phyloP scores from a whole-genome alignment of 2,329 filamentous ascomycete species.

The Aspergillus thermomutatus region DNA sequence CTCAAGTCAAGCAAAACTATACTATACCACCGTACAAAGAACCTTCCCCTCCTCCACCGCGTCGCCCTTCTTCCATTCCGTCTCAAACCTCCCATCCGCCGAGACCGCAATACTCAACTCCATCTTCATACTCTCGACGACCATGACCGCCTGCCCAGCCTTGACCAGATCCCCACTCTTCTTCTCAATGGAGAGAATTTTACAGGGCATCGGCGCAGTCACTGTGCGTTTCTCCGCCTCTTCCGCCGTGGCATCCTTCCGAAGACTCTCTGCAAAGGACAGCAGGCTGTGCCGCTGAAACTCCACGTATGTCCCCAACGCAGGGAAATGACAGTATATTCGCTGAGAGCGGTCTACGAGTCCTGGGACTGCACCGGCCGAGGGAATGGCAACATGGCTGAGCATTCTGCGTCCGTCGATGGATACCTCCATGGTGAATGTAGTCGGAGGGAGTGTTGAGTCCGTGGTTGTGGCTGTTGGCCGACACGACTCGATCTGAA shows the following conservation, averaged over 20 bases:
- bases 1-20: slow-evolving; percentile 12
- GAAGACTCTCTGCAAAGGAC: slow-evolving; percentile 24
- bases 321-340: slow-evolving; percentile 28
- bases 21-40: slow-evolving; percentile 15
- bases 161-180: slow-evolving; percentile 29
- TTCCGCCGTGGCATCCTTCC: slow-evolving; percentile 10
- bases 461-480: slow-evolving; percentile 9
- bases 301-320: slow-evolving; percentile 26
- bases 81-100: slow-evolving; percentile 26
- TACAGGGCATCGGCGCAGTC: slow-evolving; percentile 36
- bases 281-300: slow-evolving; percentile 27
- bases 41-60: slow-evolving; percentile 33
- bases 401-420: slow-evolving; percentile 20
- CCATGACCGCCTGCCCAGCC: slow-evolving; percentile 31
- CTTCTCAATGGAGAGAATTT: slow-evolving; percentile 31
- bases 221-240: too few species aligned
- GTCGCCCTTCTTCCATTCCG: slow-evolving; percentile 26
- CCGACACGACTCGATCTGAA: slow-evolving; percentile 12
- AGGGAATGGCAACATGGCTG: slow-evolving; percentile 17
- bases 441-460: slow-evolving; percentile 3
- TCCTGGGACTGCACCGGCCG: slow-evolving; percentile 1
- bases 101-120: slow-evolving; percentile 32
- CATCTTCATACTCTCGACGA: slow-evolving; percentile 47
- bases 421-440: slow-evolving; percentile 14
- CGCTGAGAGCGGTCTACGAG: slow-evolving; percentile 10